Evolutionary conservation across 2,329 filamentous ascomycete genomes (phyloP).

Genomic region (Dichotomopilus funicola): DNA sequence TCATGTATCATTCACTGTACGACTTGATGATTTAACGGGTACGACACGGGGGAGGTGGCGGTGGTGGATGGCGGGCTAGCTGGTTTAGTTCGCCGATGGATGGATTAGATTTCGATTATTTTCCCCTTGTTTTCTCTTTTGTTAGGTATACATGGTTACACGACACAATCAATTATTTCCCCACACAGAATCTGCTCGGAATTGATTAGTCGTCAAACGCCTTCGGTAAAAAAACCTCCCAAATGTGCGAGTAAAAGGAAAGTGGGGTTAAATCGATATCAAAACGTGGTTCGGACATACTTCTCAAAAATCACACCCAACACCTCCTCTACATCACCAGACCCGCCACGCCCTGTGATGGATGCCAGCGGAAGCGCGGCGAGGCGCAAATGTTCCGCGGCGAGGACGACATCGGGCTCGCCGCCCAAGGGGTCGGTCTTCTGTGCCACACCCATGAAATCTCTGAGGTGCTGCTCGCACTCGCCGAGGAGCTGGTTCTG

Average conservation of each 20-base stretch:
- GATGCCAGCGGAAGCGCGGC: constrained; percentile 74
- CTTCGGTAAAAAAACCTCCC: too few species aligned
- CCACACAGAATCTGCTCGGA: constrained; percentile 39
- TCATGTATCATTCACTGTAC: too few species aligned
- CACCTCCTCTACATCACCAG: constrained; percentile 89
- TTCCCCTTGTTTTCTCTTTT: too few species aligned
- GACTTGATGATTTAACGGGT: too few species aligned
- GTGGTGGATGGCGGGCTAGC: too few species aligned
- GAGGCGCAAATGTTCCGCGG: constrained; percentile 78
- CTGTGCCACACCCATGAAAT: constrained; percentile 60
- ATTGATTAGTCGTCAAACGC: too few species aligned
- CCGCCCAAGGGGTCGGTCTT: constrained; percentile 29
- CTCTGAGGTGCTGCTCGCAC: constrained; percentile 64
- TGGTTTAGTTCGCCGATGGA: not conserved
- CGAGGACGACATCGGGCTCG: constrained; percentile 77
- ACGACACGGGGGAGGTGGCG: too few species aligned
- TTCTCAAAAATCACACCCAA: constrained; percentile 97
- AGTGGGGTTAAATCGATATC: not conserved
- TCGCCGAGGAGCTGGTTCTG: constrained; percentile 74
- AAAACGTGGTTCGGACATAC: constrained; percentile 42
- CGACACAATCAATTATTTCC: constrained; percentile 30
- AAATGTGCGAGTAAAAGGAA: too few species aligned
- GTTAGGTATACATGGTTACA: too few species aligned
- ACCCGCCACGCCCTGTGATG: constrained; percentile 80
- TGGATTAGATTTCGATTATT: not conserved